Conservation (phyloP, 2,329 filamentous ascomycete genomes). For the Xylogone sp. region DNA sequence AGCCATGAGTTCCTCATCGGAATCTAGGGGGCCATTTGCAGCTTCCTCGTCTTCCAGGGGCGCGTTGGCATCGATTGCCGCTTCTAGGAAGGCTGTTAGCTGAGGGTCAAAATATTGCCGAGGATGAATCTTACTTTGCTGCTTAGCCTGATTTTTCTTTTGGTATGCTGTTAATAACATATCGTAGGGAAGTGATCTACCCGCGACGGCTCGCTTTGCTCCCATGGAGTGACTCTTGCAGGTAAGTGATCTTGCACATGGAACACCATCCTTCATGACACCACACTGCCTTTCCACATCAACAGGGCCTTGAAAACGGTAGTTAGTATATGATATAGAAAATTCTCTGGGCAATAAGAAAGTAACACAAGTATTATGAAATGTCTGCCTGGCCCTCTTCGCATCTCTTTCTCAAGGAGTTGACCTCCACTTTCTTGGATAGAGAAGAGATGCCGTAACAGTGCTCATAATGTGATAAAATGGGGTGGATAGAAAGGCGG, state of each 20-base stretch:
- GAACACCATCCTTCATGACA: slow-evolving; percentile 80
- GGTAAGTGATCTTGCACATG: slow-evolving; percentile 82
- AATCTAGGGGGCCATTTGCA: slow-evolving; percentile 79
- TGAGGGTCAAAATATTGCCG: background rate
- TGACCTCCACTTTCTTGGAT: too few species aligned
- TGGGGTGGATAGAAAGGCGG: background rate
- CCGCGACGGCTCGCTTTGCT: slow-evolving; percentile 82
- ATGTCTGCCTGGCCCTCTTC: background rate
- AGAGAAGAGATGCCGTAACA: too few species aligned
- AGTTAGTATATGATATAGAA: slow-evolving; percentile 1
- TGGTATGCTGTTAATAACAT: slow-evolving; percentile 86
- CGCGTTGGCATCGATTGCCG: slow-evolving; percentile 90
- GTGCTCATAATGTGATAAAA: slow-evolving; percentile 6
- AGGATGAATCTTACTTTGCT: slow-evolving; percentile 69
- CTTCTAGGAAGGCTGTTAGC: slow-evolving; percentile 56
- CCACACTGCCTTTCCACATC: slow-evolving; percentile 94
- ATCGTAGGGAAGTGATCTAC: slow-evolving; percentile 84
- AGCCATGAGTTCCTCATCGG: slow-evolving; percentile 86
- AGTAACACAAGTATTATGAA: background rate
- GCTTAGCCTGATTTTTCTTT: slow-evolving; percentile 98
- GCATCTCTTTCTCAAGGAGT: too few species aligned
- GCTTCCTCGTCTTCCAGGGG: slow-evolving; percentile 80
- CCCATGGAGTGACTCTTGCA: slow-evolving; percentile 97
- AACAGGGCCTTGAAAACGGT: slow-evolving; percentile 63
- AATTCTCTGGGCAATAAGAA: background rate